These are phyloP conservation scores for Saccharomycopsis oosterbeekiorum DNA, from an alignment of 805 yeast genomes.

Conservation along the genomic window DNA sequence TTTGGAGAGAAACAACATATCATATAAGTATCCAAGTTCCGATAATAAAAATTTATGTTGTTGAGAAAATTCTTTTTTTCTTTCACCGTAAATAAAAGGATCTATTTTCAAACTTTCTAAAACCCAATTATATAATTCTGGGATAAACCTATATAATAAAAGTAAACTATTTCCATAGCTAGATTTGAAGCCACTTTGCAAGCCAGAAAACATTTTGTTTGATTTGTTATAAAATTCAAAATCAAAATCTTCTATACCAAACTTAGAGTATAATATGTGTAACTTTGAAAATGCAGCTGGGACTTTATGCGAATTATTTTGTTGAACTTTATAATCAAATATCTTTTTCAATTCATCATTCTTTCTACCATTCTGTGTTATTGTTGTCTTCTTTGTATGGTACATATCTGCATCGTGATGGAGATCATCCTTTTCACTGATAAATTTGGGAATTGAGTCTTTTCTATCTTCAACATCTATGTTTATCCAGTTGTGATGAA, in stretches of 20 bases:
- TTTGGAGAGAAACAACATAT: constrained; percentile 77
- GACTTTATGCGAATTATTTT: background rate
- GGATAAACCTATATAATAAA: constrained; percentile 71
- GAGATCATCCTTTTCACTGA: constrained; percentile 39
- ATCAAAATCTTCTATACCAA: constrained; percentile 92
- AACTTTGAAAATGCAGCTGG: constrained; percentile 72
- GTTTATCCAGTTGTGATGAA: constrained; percentile 32
- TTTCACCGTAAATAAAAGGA: constrained; percentile 29
- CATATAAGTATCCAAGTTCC: constrained; percentile 82
- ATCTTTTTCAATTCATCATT: constrained; percentile 1
- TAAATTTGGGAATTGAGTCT: constrained; percentile 40
- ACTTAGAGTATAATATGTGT: constrained; percentile 73
- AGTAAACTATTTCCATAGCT: constrained; percentile 68
- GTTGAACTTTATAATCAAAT: constrained; percentile 11
- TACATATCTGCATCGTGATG: background rate
- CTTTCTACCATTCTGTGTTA: background rate
- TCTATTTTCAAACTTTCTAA: constrained; percentile 47
- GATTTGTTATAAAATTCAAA: constrained; percentile 63
- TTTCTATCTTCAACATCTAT: constrained; percentile 26
- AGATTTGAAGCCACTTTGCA: constrained; percentile 81
- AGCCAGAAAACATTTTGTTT: constrained; percentile 61
- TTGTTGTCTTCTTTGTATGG: background rate
- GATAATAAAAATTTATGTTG: constrained; percentile 45
- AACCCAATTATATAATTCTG: constrained; percentile 60
- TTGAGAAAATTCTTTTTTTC: constrained; percentile 1